Base-by-base conservation (phyloP, 2,329 filamentous ascomycete species). In the Botrytis fabae region DNA sequence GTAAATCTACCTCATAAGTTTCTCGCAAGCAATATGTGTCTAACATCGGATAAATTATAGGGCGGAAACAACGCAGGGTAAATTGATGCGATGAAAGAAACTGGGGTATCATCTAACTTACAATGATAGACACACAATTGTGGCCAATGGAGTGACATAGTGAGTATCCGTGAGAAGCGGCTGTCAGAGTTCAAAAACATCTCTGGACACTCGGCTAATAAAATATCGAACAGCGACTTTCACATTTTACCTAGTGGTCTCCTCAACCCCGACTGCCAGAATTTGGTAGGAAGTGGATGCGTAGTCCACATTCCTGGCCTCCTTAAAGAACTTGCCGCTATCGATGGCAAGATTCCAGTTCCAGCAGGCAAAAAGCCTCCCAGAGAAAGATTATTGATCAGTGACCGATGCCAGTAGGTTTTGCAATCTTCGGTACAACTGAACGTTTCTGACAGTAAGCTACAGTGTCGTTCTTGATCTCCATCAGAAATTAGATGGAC, bases 211-310 rank as follows among this genome's bases (percentile, higher is more conserved):
- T 40, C 28, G 32, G 32, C 70, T 72, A 57, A 72, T n/a, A 65
- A 10, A 28, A 61, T 62, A 12, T 42, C 54, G 42, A 59, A 72
- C 42, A 72, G 70, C 81, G 75, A 83, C 79, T 74, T 87, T 84
- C 80, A 86, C 86, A 82, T 92, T 74, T 83, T 91, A 68, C 88
- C 90, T 38, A 92, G 89, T 72, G 93, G 93, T 74, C 86, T 95
- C 74, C 85, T 95, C 76, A 93, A 92, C 80, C 90, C 91, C 10
- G 84, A 84, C 61, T 92, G 88, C 81, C 86, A 89, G 78, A 95
- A 94, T 83, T 84, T 95, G 73, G 91, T 95, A 80, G 92, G 92
- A 74, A 91, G 90, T 66, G 91, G 86, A 64, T 86, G 88, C 59
- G 88, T 93, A 74, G 89, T 93, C 76, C 88, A 93, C 81, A 86